These are phyloP conservation scores for cucumber (Cucumis sativus) DNA, from an alignment of 306 rosid genomes.

Conservation along the genomic window DNA sequence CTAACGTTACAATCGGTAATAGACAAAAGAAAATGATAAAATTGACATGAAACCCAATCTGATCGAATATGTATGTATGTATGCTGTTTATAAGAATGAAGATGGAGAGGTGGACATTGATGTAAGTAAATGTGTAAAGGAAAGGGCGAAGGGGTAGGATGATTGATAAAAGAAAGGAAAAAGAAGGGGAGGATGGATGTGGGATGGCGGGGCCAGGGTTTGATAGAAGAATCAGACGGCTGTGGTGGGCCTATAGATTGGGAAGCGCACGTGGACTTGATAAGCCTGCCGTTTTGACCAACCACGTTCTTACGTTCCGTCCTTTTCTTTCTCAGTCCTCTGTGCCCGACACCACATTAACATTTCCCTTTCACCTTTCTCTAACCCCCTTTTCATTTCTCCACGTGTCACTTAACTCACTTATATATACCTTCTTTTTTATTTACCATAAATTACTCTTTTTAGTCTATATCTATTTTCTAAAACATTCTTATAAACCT, in stretches of 20 bases:
- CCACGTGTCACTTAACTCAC: neutral
- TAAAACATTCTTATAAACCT: no score
- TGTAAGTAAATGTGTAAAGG: neutral
- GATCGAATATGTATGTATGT: no score
- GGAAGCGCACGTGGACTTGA: slow-evolving; percentile 73
- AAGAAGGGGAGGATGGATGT: neutral
- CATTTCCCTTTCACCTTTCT: neutral
- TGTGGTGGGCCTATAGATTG: slow-evolving; percentile 51
- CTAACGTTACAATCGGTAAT: no score
- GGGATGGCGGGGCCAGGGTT: slow-evolving; percentile 1
- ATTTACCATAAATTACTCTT: no score
- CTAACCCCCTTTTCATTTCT: neutral
- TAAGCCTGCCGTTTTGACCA: slow-evolving; percentile 38
- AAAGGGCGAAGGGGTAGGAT: neutral
- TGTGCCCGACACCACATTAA: slow-evolving; percentile 3
- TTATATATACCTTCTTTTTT: no score
- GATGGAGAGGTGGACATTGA: neutral
- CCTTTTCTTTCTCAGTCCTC: slow-evolving; percentile 3
- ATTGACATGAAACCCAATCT: no score
- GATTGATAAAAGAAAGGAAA: neutral
- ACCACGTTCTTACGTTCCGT: slow-evolving; percentile 13
- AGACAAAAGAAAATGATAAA: no score
- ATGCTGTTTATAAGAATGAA: no score
- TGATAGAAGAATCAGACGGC: slow-evolving; percentile 8
- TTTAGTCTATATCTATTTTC: no score